A percentile compares a stretch with the other conserved stretches of the same genome.
Evolutionary conservation across 2,329 filamentous ascomycete species (phyloP).

Genomic region (Trichoderma citrinoviride): DNA sequence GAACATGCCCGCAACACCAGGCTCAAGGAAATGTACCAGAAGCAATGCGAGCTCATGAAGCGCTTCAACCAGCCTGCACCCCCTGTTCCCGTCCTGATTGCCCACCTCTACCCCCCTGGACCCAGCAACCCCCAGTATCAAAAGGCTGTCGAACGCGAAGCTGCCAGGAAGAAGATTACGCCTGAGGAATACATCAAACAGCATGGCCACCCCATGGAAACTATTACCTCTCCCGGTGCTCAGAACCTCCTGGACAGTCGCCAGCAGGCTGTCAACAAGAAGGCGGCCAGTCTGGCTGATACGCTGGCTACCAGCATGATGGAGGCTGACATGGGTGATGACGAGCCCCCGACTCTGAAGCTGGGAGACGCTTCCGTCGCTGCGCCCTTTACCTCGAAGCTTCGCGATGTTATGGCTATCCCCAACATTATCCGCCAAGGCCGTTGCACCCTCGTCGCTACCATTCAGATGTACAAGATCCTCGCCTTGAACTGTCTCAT

Average conservation of each 20-base stretch:
- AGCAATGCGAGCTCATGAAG: constrained; percentile 87
- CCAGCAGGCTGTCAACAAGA: constrained; percentile 65
- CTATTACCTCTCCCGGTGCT: constrained; percentile 65
- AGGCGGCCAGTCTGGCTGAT: constrained; percentile 77
- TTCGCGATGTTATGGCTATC: constrained; percentile 93
- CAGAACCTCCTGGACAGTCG: constrained; percentile 57
- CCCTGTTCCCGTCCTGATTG: constrained; percentile 89
- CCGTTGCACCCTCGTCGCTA: constrained; percentile 93
- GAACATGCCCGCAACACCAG: constrained; percentile 92
- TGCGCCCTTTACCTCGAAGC: constrained; percentile 95
- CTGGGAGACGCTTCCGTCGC: constrained; percentile 96
- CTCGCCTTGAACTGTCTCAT: constrained; percentile 96
- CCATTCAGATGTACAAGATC: constrained; percentile 99
- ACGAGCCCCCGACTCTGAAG: constrained; percentile 93
- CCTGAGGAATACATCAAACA: constrained; percentile 55
- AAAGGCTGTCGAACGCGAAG: constrained; percentile 86
- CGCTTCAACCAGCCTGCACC: constrained; percentile 91
- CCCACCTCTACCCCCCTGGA: constrained; percentile 90
- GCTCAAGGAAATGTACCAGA: constrained; percentile 99
- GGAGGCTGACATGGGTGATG: constrained; percentile 82
- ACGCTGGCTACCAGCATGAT: constrained; percentile 84
- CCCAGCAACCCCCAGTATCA: constrained; percentile 90
- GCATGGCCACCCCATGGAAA: constrained; percentile 56
- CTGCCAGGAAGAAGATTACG: constrained; percentile 70
- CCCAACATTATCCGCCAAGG: constrained; percentile 98